Base-by-base conservation (phyloP, 805 yeast species). In the Spathaspora boniae region DNA sequence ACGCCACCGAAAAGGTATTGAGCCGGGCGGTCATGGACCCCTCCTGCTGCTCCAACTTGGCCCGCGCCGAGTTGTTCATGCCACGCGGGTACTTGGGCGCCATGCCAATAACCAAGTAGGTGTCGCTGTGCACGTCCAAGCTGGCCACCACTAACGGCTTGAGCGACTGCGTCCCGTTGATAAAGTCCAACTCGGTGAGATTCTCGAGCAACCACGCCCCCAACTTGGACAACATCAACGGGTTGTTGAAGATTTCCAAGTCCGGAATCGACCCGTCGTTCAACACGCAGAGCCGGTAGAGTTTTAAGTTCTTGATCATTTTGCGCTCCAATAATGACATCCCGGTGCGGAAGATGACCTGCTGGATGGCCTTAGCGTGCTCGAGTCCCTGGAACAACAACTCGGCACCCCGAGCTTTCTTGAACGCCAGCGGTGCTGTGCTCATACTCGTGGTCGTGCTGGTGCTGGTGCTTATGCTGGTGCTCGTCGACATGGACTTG, bases 131-230 rank as follows among this genome's bases (percentile, higher is more conserved):
- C 25, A 72, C 76, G 55, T 89, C 88, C 37, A 86, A 70, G 27
- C 93, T 74, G 0, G 97, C 97, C 21, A 93, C 71, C 2, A 91
- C 93, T 47, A 91, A 62, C 2, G 98, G 98, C 35, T 84, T 62
- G 27, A 84, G 61, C 3, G 62, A 51, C 29, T 53, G 57, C 20
- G 43, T 52, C 16, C 73, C 72, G 35, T 63, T 53, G 37, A 57
- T 47, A 31, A 67, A 58, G 43, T 84, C 89, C 12, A 82, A 62
- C 53, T 88, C 96, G 4, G 94, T 82, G 47, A 91, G 82, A 41
- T 87, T 82, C 53, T 94, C 98, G 30, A 87, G 64, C 4, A 93
- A 68, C 98, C 98, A 94, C 40, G 79, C 75, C 0, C 97, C 98
- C 17, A 93, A 65, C 46, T 95, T 76, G 26, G 86, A 66, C 30